Evolutionary conservation across 1,284 basidiomycete genomes (phyloP).

Genomic region (Vanrija humicola): DNA sequence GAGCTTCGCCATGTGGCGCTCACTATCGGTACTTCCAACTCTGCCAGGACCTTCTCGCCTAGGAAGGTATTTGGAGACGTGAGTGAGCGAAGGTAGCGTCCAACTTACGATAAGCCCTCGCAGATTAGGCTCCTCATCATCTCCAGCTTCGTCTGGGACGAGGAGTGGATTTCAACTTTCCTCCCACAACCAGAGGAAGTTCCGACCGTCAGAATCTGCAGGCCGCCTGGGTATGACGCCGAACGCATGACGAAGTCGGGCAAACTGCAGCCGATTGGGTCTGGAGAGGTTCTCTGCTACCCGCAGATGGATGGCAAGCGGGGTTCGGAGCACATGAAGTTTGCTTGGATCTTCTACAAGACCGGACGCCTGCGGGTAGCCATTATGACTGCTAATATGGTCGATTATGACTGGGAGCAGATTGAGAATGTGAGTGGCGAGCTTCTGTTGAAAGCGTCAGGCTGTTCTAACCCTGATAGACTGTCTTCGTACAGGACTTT

Average conservation of each 20-base stretch:
- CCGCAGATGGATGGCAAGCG: conserved; percentile 32
- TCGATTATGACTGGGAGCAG: conserved; percentile 42
- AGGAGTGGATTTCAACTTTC: conserved; percentile 30
- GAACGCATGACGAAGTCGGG: conserved; percentile 19
- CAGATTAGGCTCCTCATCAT: conserved; percentile 39
- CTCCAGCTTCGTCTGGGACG: conserved; percentile 36
- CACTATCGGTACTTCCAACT: conserved; percentile 19
- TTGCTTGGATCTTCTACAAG: conserved; percentile 48
- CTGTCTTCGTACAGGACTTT: conserved; percentile 48
- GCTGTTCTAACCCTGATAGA: conserved; percentile 18
- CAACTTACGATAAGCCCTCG: conserved; percentile 19
- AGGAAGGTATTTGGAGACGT: conserved; percentile 35
- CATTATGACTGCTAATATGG: conserved; percentile 45
- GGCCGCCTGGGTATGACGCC: background rate
- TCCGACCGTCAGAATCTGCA: conserved; percentile 32
- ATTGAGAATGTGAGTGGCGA: conserved; percentile 46
- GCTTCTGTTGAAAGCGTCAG: background rate
- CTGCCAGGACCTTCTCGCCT: conserved; percentile 25
- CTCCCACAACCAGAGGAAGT: conserved; percentile 29
- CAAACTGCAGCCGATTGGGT: conserved; percentile 27
- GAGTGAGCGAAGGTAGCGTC: conserved; percentile 3
- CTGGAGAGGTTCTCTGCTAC: conserved; percentile 34
- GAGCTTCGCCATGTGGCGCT: conserved; percentile 36
- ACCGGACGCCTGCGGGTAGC: conserved; percentile 45
- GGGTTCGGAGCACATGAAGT: conserved; percentile 45